Percentiles rank a stretch among this genome's conserved stretches.
phyloP scores from a whole-genome alignment of 768 basidiomycete genomes.

The Tubosaeta sp. region DNA sequence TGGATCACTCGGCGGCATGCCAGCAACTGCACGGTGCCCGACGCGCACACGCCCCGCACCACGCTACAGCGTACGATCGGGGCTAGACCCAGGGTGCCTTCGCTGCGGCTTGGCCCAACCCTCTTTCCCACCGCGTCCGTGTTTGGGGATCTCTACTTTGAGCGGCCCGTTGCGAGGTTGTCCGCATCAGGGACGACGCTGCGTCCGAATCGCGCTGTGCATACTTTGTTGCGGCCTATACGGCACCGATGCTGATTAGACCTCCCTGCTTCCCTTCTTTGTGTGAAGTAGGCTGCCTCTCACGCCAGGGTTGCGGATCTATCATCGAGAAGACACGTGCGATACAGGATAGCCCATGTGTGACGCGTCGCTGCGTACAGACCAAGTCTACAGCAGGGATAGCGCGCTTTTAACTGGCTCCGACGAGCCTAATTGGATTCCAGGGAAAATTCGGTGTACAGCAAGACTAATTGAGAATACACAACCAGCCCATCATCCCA shows the following conservation, averaged over 20 bases:
- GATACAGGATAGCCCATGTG: not conserved
- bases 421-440: slow-evolving; percentile 3
- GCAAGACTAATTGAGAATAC: not conserved
- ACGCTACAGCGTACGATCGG: not conserved
- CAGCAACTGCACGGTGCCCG: not conserved
- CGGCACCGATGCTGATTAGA: not conserved
- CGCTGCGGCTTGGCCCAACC: not conserved
- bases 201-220: not conserved
- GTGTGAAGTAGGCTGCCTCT: not conserved
- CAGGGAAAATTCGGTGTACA: not conserved
- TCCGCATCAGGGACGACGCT: too few relatives aligned
- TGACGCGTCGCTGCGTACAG: not conserved
- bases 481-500: not conserved
- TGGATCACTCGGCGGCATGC: not conserved
- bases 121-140: not conserved
- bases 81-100: not conserved
- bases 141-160: not conserved
- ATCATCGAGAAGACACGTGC: not conserved
- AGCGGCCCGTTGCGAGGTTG: too few relatives aligned
- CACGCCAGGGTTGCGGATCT: not conserved
- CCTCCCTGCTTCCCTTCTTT: too few relatives aligned
- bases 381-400: not conserved
- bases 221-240: not conserved
- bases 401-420: not conserved
- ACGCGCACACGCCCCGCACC: not conserved